Conservation (phyloP, 345 rosid genomes). For the Arabis alpina region DNA sequence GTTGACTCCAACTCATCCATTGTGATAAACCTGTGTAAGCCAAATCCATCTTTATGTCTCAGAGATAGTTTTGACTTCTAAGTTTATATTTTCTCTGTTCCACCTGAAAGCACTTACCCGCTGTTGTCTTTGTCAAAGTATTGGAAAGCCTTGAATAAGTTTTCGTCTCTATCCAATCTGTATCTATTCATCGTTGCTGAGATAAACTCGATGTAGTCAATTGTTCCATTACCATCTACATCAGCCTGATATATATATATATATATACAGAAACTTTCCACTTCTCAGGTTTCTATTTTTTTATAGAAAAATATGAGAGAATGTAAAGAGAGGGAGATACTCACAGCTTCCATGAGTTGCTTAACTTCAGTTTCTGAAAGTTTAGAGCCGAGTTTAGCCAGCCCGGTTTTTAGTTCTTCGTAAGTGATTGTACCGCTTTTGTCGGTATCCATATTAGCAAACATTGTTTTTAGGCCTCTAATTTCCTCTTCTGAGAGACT, state of each 20-base stretch:
- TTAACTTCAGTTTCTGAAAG: too few relatives aligned
- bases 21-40: constrained; percentile 58
- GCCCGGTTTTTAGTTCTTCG: too few relatives aligned
- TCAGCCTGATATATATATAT: constrained; percentile 62
- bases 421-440: too few relatives aligned
- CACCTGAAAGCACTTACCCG: constrained; percentile 46
- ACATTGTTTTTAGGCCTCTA: constrained; percentile 74
- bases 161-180: constrained; percentile 68
- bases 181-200: constrained; percentile 73
- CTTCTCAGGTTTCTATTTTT: too few relatives aligned
- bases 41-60: constrained; percentile 8
- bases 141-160: constrained; percentile 76
- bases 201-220: constrained; percentile 82
- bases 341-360: too few relatives aligned
- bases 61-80: too few relatives aligned
- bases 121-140: constrained; percentile 78
- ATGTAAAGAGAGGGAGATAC: too few relatives aligned
- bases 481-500: constrained; percentile 73
- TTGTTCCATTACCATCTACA: constrained; percentile 90
- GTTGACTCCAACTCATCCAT: constrained; percentile 82
- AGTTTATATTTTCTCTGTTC: not conserved
- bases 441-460: constrained; percentile 46
- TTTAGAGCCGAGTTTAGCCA: too few relatives aligned
- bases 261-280: too few relatives aligned
- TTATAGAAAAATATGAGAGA: too few relatives aligned